Evolutionary conservation across 257 asterid genomes (phyloP), one percentile per base, ranked within the genome.

Genomic region (Primulina eburnea): DNA sequence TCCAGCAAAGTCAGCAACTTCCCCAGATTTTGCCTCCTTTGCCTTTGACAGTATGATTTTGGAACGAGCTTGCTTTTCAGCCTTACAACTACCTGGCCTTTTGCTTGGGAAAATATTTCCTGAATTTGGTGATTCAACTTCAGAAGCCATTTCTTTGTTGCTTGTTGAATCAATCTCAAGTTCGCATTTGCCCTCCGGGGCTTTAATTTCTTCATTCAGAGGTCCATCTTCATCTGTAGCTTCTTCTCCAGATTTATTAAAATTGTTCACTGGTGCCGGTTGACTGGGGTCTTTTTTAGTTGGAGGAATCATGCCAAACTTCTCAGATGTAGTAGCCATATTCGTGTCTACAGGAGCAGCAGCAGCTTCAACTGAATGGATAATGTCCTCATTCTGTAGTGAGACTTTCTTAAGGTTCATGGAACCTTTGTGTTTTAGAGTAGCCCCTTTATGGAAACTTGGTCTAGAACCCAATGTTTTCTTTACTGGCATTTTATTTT

Each of bases 391-490:
- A 71, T 65, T 70, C 73, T 55, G 65, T 21, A 59, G 60, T 16
- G 47, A 75, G 8, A 76, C 69, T 74, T 82, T 79, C 60, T 73
- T 78, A 71, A 75, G 77, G 72, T 73, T 68, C 37, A 76, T 58
- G 12, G 86, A 65, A 52, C 88, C 92, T 79, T 86, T 85, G 58
- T 64, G 75, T 73, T 81, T 80, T 47, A 63, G 35, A 9, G 74
- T 62, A 30, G 62, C 79, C 76, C 76, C 88, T 74, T 79, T 84
- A 61, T 74, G 64, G 34, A 71, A 32, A 55, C 74, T 69, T 52
- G 83, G 83, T 72, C 79, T 79, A 26, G 92, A 80, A 43, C 87
- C 92, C 79, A 79, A 64, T 32, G 85, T 81, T 78, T 86, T 89
- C 78, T 69, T 86, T 47, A 79, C 76, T 71, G 80, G 78, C 76